Conservation (phyloP, 768 basidiomycete species). For the Tylopilus subfusipes region DNA sequence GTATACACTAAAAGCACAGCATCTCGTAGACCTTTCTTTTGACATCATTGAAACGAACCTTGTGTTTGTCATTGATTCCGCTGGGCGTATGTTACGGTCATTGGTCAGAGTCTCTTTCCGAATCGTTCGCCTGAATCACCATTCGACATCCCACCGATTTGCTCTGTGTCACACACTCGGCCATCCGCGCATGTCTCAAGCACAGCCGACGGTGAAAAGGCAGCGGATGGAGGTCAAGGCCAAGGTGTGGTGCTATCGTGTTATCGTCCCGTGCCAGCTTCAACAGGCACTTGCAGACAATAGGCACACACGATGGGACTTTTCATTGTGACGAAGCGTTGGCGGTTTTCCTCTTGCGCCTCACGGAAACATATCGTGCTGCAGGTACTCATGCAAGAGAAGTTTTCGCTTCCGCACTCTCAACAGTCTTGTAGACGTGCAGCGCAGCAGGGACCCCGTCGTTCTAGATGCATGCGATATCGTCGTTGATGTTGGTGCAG, state of each 20-base stretch:
- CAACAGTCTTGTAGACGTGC: constrained; percentile 44
- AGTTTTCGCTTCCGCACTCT: neutral
- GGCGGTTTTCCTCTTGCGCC: constrained; percentile 83
- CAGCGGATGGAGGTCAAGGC: constrained; percentile 44
- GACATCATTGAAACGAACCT: neutral
- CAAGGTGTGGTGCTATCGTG: constrained; percentile 28
- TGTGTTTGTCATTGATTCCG: neutral
- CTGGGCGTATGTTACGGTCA: neutral
- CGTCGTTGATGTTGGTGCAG: constrained; percentile 93
- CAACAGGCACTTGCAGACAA: constrained; percentile 45
- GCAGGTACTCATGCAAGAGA: constrained; percentile 49
- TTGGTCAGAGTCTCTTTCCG: neutral
- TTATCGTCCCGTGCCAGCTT: neutral
- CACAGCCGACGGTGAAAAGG: constrained; percentile 36
- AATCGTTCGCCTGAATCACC: neutral
- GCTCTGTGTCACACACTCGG: neutral
- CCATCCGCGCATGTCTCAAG: constrained; percentile 15
- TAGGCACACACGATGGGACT: constrained; percentile 93
- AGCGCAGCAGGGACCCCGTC: constrained; percentile 69
- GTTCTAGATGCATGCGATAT: constrained; percentile 81
- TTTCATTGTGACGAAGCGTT: constrained; percentile 98
- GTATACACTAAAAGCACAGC: constrained; percentile 20
- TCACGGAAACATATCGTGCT: constrained; percentile 68
- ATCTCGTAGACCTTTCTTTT: constrained; percentile 14
- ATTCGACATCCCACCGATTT: neutral